Evolutionary conservation across 2,329 filamentous ascomycete genomes (phyloP).

Genomic region (Cytospora schulzeri): DNA sequence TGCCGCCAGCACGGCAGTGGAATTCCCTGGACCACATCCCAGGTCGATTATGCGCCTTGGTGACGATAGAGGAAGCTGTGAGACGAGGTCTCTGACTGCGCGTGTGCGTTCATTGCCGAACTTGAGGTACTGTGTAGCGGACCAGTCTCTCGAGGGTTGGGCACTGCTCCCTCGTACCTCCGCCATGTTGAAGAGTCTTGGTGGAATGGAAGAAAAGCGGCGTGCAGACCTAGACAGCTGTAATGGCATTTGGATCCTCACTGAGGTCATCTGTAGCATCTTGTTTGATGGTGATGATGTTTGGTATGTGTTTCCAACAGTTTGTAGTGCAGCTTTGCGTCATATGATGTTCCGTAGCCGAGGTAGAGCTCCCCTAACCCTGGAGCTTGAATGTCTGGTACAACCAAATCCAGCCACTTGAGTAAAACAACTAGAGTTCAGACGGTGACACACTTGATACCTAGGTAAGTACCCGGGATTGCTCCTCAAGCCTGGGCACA

Average conservation of each 20-base stretch:
- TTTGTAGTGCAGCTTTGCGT: neutral
- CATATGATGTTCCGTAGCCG: neutral
- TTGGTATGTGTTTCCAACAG: neutral
- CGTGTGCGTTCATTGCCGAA: constrained; percentile 56
- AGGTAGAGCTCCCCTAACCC: neutral
- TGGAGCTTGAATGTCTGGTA: neutral
- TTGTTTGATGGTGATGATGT: neutral
- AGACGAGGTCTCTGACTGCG: constrained; percentile 54
- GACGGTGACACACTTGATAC: too few species aligned
- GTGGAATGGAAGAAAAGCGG: neutral
- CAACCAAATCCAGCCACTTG: too few species aligned
- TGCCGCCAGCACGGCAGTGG: constrained; percentile 49
- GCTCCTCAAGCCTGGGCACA: too few species aligned
- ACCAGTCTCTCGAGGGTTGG: constrained; percentile 47
- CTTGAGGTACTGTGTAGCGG: constrained; percentile 58
- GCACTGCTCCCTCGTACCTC: constrained; percentile 1
- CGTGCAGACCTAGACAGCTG: neutral
- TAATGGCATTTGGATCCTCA: neutral
- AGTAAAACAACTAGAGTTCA: too few species aligned
- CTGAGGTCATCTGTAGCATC: neutral
- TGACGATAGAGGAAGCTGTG: constrained; percentile 44
- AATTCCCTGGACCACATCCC: constrained; percentile 63
- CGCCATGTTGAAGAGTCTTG: constrained; percentile 9
- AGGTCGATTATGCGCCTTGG: constrained; percentile 56
- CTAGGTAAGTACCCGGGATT: too few species aligned